phyloP scores from a whole-genome alignment of 306 rosid species.

The Fragaria nilgerrensis region DNA sequence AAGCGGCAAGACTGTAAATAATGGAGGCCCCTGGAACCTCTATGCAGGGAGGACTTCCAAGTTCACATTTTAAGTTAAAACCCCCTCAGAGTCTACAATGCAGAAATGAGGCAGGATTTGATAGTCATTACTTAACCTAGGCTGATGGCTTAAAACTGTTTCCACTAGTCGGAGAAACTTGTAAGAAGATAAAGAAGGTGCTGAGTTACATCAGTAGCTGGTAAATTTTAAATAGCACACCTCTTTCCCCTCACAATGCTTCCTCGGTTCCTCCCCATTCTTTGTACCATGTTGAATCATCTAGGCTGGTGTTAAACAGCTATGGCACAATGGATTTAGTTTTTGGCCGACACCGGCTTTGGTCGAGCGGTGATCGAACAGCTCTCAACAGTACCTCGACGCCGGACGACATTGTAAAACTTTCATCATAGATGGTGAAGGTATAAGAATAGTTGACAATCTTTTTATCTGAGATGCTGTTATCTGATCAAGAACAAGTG shows the following conservation, averaged over 20 bases:
- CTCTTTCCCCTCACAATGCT: background rate
- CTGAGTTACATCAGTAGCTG: background rate
- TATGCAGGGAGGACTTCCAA: background rate
- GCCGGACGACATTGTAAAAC: background rate
- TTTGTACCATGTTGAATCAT: no score
- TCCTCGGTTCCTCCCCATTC: background rate
- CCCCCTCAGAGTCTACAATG: background rate
- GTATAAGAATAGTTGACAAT: no score
- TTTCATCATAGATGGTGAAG: background rate
- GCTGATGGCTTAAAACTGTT: background rate
- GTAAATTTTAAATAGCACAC: background rate
- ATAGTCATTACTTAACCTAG: background rate
- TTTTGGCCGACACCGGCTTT: background rate
- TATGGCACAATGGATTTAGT: background rate
- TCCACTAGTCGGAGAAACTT: background rate
- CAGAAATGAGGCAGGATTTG: background rate
- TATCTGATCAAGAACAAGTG: no score
- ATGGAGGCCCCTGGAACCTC: background rate
- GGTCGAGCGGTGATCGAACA: background rate
- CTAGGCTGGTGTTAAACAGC: no score
- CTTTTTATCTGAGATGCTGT: no score
- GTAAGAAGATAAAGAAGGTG: background rate
- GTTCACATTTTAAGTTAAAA: background rate
- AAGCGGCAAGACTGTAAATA: background rate
- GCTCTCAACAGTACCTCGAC: background rate